Conservation (phyloP, 805 yeast species). For the Cyberlindnera nakhonratchasimensis region DNA sequence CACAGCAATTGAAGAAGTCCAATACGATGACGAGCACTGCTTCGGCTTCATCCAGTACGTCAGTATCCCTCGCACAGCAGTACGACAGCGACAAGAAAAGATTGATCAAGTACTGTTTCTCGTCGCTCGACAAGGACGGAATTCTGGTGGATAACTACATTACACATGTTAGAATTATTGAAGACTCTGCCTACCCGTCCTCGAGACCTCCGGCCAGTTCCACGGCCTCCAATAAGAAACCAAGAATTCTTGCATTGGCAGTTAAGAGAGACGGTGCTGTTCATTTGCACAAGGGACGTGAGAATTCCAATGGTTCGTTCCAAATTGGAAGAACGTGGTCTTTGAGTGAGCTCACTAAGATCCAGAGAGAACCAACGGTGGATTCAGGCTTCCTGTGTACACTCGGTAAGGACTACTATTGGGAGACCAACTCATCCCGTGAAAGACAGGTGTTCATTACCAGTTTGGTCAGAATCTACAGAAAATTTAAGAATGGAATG, state of each 20-base stretch:
- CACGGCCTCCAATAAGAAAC: conserved; percentile 48
- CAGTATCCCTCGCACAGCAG: conserved; percentile 46
- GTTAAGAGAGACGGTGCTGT: conserved; percentile 65
- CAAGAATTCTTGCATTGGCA: conserved; percentile 54
- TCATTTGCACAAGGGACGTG: conserved; percentile 81
- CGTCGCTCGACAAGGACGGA: conserved; percentile 41
- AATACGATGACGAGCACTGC: conserved; percentile 27
- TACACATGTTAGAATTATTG: conserved; percentile 73
- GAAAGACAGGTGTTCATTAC: conserved; percentile 59
- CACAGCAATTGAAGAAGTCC: conserved; percentile 24
- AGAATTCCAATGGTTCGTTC: conserved; percentile 64
- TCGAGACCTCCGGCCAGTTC: conserved; percentile 61
- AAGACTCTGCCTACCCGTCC: conserved; percentile 68
- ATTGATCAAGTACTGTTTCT: conserved; percentile 48
- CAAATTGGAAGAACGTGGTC: conserved; percentile 96
- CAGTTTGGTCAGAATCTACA: conserved; percentile 48
- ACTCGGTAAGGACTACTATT: conserved; percentile 77
- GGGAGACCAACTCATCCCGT: conserved; percentile 63
- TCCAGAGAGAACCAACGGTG: conserved; percentile 52
- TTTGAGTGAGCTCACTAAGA: conserved; percentile 58
- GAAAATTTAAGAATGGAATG: conserved; percentile 52
- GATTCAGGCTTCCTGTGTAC: conserved; percentile 55
- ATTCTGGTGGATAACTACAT: conserved; percentile 55
- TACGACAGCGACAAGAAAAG: conserved; percentile 52
- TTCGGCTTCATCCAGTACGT: conserved; percentile 30